phyloP scores from a whole-genome alignment of 1,284 basidiomycete genomes.

The Schizophyllum commune region DNA sequence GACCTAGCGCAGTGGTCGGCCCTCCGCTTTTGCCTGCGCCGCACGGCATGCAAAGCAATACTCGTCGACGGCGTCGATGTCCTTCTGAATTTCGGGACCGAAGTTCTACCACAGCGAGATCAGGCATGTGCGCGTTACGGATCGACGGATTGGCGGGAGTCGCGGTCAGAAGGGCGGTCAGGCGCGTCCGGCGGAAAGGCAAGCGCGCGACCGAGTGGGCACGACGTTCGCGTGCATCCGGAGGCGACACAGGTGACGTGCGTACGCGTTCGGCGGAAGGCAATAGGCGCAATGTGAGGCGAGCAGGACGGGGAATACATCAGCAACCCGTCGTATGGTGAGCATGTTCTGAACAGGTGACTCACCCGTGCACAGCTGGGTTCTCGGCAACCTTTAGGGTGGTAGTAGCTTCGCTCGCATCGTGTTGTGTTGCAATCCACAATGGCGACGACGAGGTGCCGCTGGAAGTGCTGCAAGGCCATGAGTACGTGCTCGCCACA shows the following conservation, averaged over 20 bases:
- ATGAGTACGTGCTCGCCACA: neutral
- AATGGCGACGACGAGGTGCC: conserved; percentile 15
- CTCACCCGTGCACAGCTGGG: conserved; percentile 46
- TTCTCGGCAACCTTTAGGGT: conserved; percentile 46
- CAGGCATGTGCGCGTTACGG: neutral
- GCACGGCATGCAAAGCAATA: conserved; percentile 46
- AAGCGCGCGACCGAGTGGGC: neutral
- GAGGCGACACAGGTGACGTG: conserved; percentile 9
- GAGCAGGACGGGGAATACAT: neutral
- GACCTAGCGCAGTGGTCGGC: neutral
- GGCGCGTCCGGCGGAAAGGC: neutral
- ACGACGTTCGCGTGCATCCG: neutral
- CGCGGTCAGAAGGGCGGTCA: neutral
- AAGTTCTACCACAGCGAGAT: conserved; percentile 31
- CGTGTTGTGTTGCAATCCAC: conserved; percentile 19
- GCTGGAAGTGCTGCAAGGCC: conserved; percentile 12
- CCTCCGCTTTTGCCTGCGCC: conserved; percentile 26
- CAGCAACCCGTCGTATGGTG: neutral
- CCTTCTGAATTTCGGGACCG: conserved; percentile 45
- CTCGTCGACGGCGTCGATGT: conserved; percentile 49
- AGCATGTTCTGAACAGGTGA: neutral
- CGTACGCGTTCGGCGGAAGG: neutral
- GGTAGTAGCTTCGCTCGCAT: conserved; percentile 58
- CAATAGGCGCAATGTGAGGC: conserved; percentile 2
- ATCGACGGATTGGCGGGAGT: neutral